Evolutionary conservation across 2,329 filamentous ascomycete genomes (phyloP).

Genomic region (Nemania sp.): DNA sequence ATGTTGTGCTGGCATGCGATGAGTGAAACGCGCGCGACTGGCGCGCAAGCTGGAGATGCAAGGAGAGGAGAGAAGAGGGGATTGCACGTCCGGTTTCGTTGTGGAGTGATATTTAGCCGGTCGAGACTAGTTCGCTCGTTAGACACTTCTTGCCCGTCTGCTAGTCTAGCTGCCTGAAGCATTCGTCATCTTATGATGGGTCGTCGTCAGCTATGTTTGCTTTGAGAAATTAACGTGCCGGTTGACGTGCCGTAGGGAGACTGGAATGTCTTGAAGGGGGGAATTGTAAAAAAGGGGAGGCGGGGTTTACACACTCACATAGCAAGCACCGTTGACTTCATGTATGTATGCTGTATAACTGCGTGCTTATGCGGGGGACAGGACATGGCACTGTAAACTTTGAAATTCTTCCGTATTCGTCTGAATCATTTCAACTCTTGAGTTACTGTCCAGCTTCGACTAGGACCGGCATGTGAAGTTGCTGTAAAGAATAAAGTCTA

Average conservation of each 20-base stretch:
- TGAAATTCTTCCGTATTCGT: slow-evolving; percentile 2
- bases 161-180: neutral
- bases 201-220: slow-evolving; percentile 3
- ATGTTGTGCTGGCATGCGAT: neutral
- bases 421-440: neutral
- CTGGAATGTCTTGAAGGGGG: neutral
- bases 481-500: neutral
- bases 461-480: slow-evolving; percentile 9
- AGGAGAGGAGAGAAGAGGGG: neutral
- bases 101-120: slow-evolving; percentile 33
- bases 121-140: slow-evolving; percentile 9
- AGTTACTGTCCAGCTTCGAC: slow-evolving; percentile 6
- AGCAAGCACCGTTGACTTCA: neutral
- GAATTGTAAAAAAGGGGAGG: neutral
- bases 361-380: no score
- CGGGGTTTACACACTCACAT: neutral
- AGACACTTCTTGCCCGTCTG: neutral
- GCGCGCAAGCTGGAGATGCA: neutral
- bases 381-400: neutral
- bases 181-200: slow-evolving; percentile 9
- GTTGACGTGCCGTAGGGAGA: neutral
- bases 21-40: slow-evolving; percentile 1
- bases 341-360: neutral
- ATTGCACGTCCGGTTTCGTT: neutral
- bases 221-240: neutral